These are phyloP conservation scores for Pichia nakasei DNA, from an alignment of 805 yeast species.

Conservation along the genomic window DNA sequence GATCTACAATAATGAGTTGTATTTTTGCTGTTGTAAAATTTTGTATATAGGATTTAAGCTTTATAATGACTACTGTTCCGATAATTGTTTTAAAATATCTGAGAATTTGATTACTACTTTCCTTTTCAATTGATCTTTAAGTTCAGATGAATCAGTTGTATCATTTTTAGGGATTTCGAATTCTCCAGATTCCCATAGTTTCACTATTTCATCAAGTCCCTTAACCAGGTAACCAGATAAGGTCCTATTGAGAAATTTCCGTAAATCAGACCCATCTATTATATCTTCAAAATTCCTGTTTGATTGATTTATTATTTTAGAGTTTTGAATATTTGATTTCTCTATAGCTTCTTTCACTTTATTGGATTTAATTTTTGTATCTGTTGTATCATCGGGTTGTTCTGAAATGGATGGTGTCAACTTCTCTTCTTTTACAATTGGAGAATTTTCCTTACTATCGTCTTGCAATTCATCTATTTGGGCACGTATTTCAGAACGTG, in stretches of 20 bases:
- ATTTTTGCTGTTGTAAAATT: background rate
- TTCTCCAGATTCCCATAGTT: slow-evolving; percentile 16
- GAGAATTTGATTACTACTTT: slow-evolving; percentile 11
- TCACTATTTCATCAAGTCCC: slow-evolving; percentile 30
- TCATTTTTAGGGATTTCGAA: background rate
- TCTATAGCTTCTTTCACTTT: background rate
- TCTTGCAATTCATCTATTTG: background rate
- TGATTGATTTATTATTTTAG: slow-evolving; percentile 4
- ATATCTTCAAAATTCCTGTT: slow-evolving; percentile 28
- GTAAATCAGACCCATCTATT: slow-evolving; percentile 45
- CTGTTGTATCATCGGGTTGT: background rate
- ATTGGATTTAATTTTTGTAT: background rate
- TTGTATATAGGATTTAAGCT: too few species aligned
- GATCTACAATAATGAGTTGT: background rate
- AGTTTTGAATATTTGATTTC: slow-evolving; percentile 1
- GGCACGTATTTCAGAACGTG: background rate
- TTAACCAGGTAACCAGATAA: slow-evolving; percentile 36
- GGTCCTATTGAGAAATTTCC: slow-evolving; percentile 41
- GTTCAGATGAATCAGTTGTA: background rate
- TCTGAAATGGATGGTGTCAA: too few species aligned
- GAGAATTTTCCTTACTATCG: too few species aligned
- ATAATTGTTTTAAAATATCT: slow-evolving; percentile 7
- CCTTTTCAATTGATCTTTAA: background rate
- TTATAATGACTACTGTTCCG: slow-evolving; percentile 1
- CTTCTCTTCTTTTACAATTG: background rate